These are phyloP conservation scores for Balansia obtecta DNA, from an alignment of 2,329 filamentous ascomycete species.

Conservation along the genomic window DNA sequence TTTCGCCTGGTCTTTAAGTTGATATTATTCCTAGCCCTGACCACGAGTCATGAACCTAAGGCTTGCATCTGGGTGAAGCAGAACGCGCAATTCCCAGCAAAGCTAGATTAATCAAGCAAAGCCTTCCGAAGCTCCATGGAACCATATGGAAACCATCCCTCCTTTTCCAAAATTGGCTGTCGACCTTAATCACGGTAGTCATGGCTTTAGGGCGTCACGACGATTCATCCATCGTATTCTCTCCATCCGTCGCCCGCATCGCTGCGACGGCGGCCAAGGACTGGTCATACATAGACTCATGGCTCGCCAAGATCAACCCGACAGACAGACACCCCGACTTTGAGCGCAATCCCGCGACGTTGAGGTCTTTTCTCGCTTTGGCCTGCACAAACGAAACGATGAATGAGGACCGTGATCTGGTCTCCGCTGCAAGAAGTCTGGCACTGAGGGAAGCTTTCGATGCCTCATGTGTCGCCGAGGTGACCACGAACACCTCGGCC, in stretches of 20 bases:
- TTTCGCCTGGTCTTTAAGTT: too few relatives aligned
- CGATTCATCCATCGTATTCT: slow-evolving; percentile 45
- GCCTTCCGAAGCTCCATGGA: neutral
- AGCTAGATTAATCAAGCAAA: neutral
- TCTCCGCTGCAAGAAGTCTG: slow-evolving; percentile 45
- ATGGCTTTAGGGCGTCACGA: neutral
- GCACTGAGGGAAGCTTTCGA: slow-evolving; percentile 28
- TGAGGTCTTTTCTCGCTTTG: slow-evolving; percentile 61
- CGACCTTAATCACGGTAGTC: neutral
- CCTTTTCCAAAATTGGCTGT: neutral
- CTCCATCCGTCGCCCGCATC: slow-evolving; percentile 55
- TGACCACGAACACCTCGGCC: neutral
- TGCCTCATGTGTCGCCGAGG: neutral
- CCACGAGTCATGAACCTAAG: too few relatives aligned
- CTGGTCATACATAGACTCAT: slow-evolving; percentile 78
- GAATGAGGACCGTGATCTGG: slow-evolving; percentile 52
- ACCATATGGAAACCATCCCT: neutral
- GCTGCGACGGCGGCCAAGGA: slow-evolving; percentile 77
- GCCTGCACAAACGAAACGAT: slow-evolving; percentile 66
- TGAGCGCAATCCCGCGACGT: slow-evolving; percentile 76
- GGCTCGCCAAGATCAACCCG: slow-evolving; percentile 58
- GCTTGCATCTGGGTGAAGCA: neutral
- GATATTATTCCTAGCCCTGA: too few relatives aligned
- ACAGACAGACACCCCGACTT: slow-evolving; percentile 55
- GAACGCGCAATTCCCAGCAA: neutral